These are phyloP conservation scores for Lipomyces sp. DNA, from an alignment of 805 yeast genomes.

Conservation along the genomic window DNA sequence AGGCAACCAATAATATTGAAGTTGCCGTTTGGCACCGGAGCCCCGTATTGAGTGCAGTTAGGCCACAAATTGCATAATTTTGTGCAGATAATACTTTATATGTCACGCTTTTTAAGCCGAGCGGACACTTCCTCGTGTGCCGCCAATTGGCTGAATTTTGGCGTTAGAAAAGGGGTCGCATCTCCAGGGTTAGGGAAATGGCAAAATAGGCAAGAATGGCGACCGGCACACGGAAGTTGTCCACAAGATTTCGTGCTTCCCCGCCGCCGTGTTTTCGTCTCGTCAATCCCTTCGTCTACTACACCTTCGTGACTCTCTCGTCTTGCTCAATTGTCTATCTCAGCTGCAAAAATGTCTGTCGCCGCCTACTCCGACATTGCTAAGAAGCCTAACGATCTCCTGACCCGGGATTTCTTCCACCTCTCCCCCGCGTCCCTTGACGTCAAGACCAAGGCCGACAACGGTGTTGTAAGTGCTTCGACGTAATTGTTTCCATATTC, in stretches of 20 bases:
- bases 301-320: neutral
- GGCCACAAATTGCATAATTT: neutral
- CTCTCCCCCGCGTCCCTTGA: constrained; percentile 83
- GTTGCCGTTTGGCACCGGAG: no score
- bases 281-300: neutral
- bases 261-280: neutral
- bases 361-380: constrained; percentile 93
- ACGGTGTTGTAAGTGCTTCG: constrained; percentile 65
- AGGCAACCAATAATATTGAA: no score
- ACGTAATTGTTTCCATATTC: neutral
- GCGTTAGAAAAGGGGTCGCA: no score
- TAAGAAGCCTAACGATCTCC: constrained; percentile 87
- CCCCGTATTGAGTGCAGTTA: neutral
- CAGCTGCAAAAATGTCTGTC: constrained; percentile 62
- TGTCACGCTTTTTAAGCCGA: no score
- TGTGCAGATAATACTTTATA: no score
- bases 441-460: constrained; percentile 91
- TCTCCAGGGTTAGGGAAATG: neutral
- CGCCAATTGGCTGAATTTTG: constrained; percentile 4
- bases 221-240: neutral
- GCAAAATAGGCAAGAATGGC: neutral
- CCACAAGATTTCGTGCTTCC: neutral
- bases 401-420: constrained; percentile 93
- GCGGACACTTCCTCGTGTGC: neutral
- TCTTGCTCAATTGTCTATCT: neutral